Base-by-base conservation (phyloP, 2,329 filamentous ascomycete genomes). In the Sporothrix brasiliensis region DNA sequence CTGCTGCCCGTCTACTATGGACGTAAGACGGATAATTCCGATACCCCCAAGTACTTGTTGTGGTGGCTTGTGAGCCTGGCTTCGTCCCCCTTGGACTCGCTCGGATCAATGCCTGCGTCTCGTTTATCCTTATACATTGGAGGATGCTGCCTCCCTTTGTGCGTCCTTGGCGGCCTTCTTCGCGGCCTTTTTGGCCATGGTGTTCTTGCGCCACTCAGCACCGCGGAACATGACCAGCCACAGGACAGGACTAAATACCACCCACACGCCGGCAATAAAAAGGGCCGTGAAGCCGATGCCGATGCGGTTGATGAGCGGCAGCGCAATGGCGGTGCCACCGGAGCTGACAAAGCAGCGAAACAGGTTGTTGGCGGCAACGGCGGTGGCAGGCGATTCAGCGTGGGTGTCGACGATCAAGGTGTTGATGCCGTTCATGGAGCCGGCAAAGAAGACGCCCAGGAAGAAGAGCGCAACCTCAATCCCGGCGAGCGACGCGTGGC, bases 141-240 rank as follows among this genome's bases (percentile, higher is more conserved):
- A 68, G 4, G 53, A 44, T 19, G 11, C 50, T 13, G 41, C 67
- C 3, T 24, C 67, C 50, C 58, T 68, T 27, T 60, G 49, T 2
- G 67, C 67, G 11, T 58, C 67, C 24, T 67, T 58, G n/a, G 54
- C 54, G 7, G 61, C 53, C 70, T 65, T 49, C 56, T 68, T 70
- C 2, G 49, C 34, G 21, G 27, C 65, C 52, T 70, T 44, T 39
- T 70, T 72, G 10, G 52, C 69, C 39, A 21, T 16, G 2, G 58
- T 53, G 34, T 69, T 67, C 54, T 73, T 52, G 30, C 76, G 74
- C 76, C 76, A 77, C 30, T 60, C 61, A 5, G 71, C 56, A 4
- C 77, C 76, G 4, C 69, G 71, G n/a, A 73, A 71, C 69, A 77
- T 72, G 10, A 77, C 73, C 14, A 76, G 68, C 76, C 77, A 78